Evolutionary conservation across 2,329 filamentous ascomycete species (phyloP), one percentile per base, ranked within the genome.

Genomic region (Akanthomyces muscarius): DNA sequence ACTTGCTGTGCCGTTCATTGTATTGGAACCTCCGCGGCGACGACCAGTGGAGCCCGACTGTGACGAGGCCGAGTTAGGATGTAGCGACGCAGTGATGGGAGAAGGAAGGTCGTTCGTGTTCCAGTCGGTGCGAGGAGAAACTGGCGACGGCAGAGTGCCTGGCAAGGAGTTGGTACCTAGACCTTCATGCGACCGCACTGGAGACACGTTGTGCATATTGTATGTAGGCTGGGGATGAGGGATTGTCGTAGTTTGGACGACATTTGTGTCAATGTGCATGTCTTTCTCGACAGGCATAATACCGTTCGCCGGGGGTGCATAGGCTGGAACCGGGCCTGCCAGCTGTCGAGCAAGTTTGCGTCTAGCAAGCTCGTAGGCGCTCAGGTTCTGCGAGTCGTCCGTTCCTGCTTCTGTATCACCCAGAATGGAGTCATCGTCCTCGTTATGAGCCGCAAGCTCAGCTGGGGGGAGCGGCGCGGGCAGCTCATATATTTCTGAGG

Each of bases 401-500:
- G 75, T 77, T 1, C 76, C 76, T 6, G 80, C 66, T 45, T 80
- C 76, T 0, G 76, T 77, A 1, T 77, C 77, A 14, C 74, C 75
- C 16, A 76, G 70, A 50, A 73, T 69, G 5, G 73, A 77, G 53
- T 71, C 73, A 54, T 79, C 74, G 13, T 72, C 75, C 61, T 75
- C 67, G 16, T 70, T 66, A 18, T 73, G 72, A 23, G 76, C 78
- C 50, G 84, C 80, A 48, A 86, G 73, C 68, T 86, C 83, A 5
- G 76, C 78, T 0, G 81, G 82, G 2, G 74, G 72, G 0, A 74
- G 66, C 0, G 78, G 78, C 5, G 76, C 81, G 1, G 82, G 76
- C 68, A 85, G 69, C 67, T 85, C 83, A 63, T 82, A 83, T 3
- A 83, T 77, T 65, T 83, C 78, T 45, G 82, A 80, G 56, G 78